Evolutionary conservation across 176 grass and related monocot species (phyloP).

Genomic region (Chloris gayana): DNA sequence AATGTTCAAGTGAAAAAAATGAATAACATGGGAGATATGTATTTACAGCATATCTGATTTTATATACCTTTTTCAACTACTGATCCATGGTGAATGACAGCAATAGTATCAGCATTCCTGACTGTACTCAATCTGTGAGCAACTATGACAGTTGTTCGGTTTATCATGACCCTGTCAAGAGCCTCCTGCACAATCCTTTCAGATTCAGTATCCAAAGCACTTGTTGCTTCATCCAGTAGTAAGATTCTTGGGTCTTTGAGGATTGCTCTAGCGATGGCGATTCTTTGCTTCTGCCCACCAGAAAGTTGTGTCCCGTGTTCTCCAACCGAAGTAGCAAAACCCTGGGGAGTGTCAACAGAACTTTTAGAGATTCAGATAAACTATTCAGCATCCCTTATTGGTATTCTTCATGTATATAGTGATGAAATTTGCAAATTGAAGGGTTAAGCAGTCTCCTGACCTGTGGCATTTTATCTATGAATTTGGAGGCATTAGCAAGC

Average conservation of each 20-base stretch:
- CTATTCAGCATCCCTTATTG: too few relatives aligned
- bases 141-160: constrained; percentile 81
- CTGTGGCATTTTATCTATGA: constrained; percentile 96
- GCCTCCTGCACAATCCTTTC: constrained; percentile 88
- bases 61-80: constrained; percentile 76
- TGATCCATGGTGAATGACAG: constrained; percentile 78
- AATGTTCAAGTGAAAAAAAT: constrained; percentile 25
- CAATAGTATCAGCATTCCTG: constrained; percentile 79
- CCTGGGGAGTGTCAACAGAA: constrained; percentile 47
- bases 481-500: constrained; percentile 90
- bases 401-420: too few relatives aligned
- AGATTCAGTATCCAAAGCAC: constrained; percentile 82
- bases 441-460: constrained; percentile 36
- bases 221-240: constrained; percentile 88
- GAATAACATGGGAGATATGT: too few relatives aligned
- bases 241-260: constrained; percentile 93
- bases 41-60: too few relatives aligned
- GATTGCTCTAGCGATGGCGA: constrained; percentile 91
- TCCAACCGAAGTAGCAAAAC: constrained; percentile 79
- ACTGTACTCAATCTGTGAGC: constrained; percentile 83
- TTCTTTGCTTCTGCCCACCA: constrained; percentile 93
- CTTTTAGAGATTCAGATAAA: too few relatives aligned
- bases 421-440: too few relatives aligned
- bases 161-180: constrained; percentile 83
- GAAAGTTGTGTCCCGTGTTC: constrained; percentile 85